Base-by-base conservation (phyloP, 176 grass and related monocot genomes). In the Rhynchospora breviuscula region DNA sequence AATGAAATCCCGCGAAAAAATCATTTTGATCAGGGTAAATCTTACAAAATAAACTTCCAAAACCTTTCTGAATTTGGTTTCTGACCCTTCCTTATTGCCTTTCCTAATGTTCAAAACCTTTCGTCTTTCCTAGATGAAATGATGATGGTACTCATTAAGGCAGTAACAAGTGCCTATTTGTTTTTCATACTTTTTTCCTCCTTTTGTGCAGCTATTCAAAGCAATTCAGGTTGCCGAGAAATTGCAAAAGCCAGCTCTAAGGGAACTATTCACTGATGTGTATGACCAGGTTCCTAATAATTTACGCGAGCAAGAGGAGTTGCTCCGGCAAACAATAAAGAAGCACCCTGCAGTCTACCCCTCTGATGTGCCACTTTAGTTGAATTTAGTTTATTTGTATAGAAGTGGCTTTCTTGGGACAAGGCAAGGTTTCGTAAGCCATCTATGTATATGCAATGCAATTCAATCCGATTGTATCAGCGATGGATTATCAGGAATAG, bases 181-280 rank as follows among this genome's bases (percentile, higher is more conserved):
- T 12, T 46, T 80, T 56, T 70, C n/a, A 54, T 59, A 18, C 7
- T 51, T 47, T 61, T 59, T 31, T 11, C 31, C 87, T 83, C 79
- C 52, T 70, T 78, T 33, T 67, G 0, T 88, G 46, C 87, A 99
- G 96, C 49, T 99, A 92, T 67, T 99, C 43, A 89, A 88, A 85
- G 88, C 93, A 31, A 93, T 99, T 89, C 93, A 99, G 91, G 78
- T 88, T 13, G 97, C 97, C 40, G 97, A 99, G 85, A 95, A 88
- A 84, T 63, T 85, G 73, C 63, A 88, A 0, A 99, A 99, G 68
- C 89, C 90, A 6, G 67, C 89, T 7, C 67, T 99, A 0, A 6
- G 80, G 6, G 97, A 99, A 26, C 87, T 99, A 43, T 99, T 99
- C 78, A 93, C 88, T 0, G 97, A 99, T 74, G 97, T 95, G 67